phyloP scores from a whole-genome alignment of 495 filamentous ascomycete genomes.

The Cercophora sp. region DNA sequence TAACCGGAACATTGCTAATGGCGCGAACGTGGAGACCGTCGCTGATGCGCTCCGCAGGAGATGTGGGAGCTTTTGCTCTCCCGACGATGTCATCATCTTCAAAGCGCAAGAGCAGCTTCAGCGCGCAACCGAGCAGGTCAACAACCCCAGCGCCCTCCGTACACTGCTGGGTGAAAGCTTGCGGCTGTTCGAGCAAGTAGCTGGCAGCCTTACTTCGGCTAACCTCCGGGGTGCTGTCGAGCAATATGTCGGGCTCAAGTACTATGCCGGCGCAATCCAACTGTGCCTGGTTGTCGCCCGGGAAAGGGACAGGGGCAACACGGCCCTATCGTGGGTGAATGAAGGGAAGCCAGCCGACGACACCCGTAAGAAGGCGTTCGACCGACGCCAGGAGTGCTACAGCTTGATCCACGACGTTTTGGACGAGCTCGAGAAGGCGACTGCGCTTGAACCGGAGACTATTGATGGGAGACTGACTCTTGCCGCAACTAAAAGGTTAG shows the following conservation, averaged over 20 bases:
- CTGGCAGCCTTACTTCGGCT: constrained; percentile 70
- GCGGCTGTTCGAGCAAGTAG: constrained; percentile 81
- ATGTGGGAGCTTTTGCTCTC: constrained; percentile 94
- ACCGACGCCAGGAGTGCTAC: constrained; percentile 75
- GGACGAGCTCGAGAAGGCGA: constrained; percentile 65
- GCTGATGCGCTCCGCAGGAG: constrained; percentile 85
- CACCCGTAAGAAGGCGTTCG: constrained; percentile 59
- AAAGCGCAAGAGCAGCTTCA: constrained; percentile 94
- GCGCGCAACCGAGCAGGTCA: constrained; percentile 71
- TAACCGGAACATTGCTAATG: constrained; percentile 91
- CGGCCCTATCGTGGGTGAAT: constrained; percentile 66
- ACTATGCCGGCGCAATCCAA: constrained; percentile 94
- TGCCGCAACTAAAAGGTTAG: constrained; percentile 69
- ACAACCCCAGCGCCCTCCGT: constrained; percentile 72
- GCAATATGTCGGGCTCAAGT: constrained; percentile 73
- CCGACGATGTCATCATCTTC: constrained; percentile 95
- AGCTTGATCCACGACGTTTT: constrained; percentile 74
- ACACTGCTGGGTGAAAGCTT: constrained; percentile 84
- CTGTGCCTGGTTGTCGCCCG: constrained; percentile 76
- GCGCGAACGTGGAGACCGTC: constrained; percentile 94
- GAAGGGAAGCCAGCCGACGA: constrained; percentile 58
- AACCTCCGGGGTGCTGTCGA: constrained; percentile 73
- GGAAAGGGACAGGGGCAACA: constrained; percentile 78
- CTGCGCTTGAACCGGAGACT: constrained; percentile 59
- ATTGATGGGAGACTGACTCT: constrained; percentile 74